Percentiles rank a stretch among this genome's conserved stretches.
These are phyloP conservation scores for Ramichloridium luteum DNA, from an alignment of 2,329 filamentous ascomycete species.

Conservation along the genomic window DNA sequence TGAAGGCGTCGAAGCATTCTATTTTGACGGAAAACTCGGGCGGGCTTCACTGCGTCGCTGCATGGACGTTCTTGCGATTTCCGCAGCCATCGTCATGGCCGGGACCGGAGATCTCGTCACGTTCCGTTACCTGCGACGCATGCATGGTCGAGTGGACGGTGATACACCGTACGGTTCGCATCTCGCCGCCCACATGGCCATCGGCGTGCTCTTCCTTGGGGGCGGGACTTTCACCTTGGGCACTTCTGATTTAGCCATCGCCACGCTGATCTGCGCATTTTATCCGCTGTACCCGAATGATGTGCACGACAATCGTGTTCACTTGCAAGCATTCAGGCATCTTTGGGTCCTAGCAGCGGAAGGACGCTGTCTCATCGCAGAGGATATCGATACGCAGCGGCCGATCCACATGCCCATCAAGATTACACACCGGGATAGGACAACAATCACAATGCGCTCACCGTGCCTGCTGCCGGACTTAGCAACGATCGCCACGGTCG, in stretches of 20 bases:
- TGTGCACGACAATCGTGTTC: constrained; percentile 86
- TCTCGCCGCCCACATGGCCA: constrained; percentile 80
- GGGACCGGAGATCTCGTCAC: constrained; percentile 82
- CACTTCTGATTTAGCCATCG: constrained; percentile 76
- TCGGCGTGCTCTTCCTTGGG: constrained; percentile 81
- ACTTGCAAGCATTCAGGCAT: constrained; percentile 91
- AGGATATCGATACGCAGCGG: constrained; percentile 73
- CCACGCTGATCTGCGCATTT: constrained; percentile 76
- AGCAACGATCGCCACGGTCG: constrained; percentile 48
- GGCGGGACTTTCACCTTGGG: constrained; percentile 88
- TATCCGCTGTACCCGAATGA: constrained; percentile 85
- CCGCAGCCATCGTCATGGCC: constrained; percentile 82
- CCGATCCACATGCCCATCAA: constrained; percentile 47
- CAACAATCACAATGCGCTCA: constrained; percentile 29
- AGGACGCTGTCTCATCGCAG: constrained; percentile 72
- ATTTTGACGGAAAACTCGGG: constrained; percentile 76
- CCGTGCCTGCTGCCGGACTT: constrained; percentile 54
- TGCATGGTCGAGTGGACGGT: constrained; percentile 75
- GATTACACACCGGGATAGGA: constrained; percentile 15
- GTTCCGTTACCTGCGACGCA: constrained; percentile 69
- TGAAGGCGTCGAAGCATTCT: constrained; percentile 18
- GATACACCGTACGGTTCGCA: constrained; percentile 89
- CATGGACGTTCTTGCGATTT: constrained; percentile 74
- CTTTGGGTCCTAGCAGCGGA: constrained; percentile 94
- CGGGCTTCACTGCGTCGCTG: constrained; percentile 79